Evolutionary conservation across 228 moss, liverwort and hornwort genomes (phyloP), one percentile per base, ranked within the genome.

Genomic region (Sphagnum fallax): DNA sequence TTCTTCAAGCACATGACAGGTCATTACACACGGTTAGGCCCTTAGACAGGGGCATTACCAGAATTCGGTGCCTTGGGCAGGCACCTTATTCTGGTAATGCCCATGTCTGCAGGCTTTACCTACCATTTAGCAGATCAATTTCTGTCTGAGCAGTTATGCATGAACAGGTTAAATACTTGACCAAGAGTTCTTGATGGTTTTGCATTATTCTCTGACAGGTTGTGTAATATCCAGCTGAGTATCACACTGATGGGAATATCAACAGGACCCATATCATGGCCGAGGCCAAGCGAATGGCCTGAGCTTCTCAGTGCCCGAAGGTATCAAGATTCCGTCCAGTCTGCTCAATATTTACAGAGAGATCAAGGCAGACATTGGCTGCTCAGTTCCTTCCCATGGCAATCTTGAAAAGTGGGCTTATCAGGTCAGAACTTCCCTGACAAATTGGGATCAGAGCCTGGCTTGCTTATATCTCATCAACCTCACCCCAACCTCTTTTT

Each of bases 371-470:
- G 86, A 86, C 64, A 70, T 86, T 55, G 86, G 86, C 47, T 72
- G 72, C 12, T 50, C 71, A 60, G 52, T 85, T 47, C 85, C 85
- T 7, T 74, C 76, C 1, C 85, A 85, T 53, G 85, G 81, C 16
- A 82, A 85, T 55, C 79, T 85, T 47, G 81, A 85, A 66, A 85
- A 82, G 64, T 85, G 85, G 85, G 81, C 85, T 62, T 76, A 82
- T 65, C 85, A 85, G 79, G 85, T 85, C 50, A 72, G 50, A 5
- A 32, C 32, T 32, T 32, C 5, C 6, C 1, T 74, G 8, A n/a
- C 55, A 6, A n/a, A 58, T 58, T 5, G 8, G 32, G 51, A 47
- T 49, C 66, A 72, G 63, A 10, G 53, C 62, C 48, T 74, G 18
- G 11, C 59, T 60, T 60, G 15, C 12, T 60, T 60, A 11, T 60